Percentiles rank a stretch among this genome's conserved stretches.
These are phyloP conservation scores for Papilionanthe hybrid DNA, from an alignment of 116 monocot species.

Conservation along the genomic window DNA sequence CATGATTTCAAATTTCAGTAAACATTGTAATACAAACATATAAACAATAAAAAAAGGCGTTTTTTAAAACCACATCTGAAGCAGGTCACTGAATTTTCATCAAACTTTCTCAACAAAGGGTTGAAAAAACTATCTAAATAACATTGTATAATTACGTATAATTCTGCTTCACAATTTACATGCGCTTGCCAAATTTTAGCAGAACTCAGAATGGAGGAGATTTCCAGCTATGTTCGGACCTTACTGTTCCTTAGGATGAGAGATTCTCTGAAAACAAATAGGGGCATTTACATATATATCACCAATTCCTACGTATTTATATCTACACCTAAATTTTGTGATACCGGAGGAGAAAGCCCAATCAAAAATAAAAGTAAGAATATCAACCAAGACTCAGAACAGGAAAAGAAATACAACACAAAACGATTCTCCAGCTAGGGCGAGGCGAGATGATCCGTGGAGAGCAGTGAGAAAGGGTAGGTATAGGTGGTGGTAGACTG, in stretches of 20 bases:
- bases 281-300: too few relatives aligned
- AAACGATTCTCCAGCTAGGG: too few relatives aligned
- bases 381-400: too few relatives aligned
- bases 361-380: too few relatives aligned
- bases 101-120: neutral
- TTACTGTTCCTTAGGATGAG: neutral
- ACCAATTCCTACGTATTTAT: too few relatives aligned
- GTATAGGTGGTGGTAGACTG: too few relatives aligned
- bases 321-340: too few relatives aligned
- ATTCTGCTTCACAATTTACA: neutral
- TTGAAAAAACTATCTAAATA: neutral
- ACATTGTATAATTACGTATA: neutral
- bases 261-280: neutral
- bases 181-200: neutral
- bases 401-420: too few relatives aligned
- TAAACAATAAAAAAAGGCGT: neutral
- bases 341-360: too few relatives aligned
- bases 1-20: slow-evolving; percentile 1
- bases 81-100: neutral
- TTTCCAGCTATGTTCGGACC: neutral
- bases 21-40: neutral
- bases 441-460: too few relatives aligned
- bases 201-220: neutral
- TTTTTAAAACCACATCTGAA: neutral
- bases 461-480: too few relatives aligned